phyloP scores from a whole-genome alignment of 2,329 filamentous ascomycete species.

The Geosmithia flava region DNA sequence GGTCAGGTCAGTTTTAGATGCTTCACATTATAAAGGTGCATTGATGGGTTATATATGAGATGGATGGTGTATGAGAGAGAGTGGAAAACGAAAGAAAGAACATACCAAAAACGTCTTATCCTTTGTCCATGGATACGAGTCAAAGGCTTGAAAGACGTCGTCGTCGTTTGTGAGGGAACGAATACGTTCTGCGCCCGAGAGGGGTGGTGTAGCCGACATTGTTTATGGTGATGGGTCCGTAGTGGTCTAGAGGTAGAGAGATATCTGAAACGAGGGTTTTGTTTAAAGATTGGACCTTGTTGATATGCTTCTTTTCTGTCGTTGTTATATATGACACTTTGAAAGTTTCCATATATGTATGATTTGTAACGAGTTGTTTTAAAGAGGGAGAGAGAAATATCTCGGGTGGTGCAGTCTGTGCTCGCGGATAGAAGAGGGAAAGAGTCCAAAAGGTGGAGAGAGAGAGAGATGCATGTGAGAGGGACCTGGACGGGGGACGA shows the following conservation, averaged over 20 bases:
- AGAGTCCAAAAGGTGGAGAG: too few species aligned
- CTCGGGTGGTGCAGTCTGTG: too few species aligned
- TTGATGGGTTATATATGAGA: not conserved
- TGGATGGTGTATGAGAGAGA: constrained; percentile 2
- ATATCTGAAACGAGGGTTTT: not conserved
- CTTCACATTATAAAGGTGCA: not conserved
- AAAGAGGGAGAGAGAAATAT: too few species aligned
- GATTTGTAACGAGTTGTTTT: too few species aligned
- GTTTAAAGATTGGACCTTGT: too few species aligned
- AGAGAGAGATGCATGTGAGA: too few species aligned
- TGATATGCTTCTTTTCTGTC: too few species aligned
- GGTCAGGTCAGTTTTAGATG: not conserved
- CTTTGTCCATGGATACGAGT: constrained; percentile 53
- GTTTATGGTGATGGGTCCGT: not conserved
- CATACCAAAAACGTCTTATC: constrained; percentile 56
- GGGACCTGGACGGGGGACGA: too few species aligned
- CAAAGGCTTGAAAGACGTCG: constrained; percentile 46
- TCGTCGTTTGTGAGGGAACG: constrained; percentile 24
- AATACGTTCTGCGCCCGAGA: constrained; percentile 22
- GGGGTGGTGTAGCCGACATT: constrained; percentile 8
- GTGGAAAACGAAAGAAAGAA: not conserved
- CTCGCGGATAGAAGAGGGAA: too few species aligned
- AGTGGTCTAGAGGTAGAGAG: not conserved
- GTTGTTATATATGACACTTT: too few species aligned
- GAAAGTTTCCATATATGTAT: too few species aligned